Evolutionary conservation across 768 basidiomycete genomes (phyloP).

Genomic region (Trametes meyenii): DNA sequence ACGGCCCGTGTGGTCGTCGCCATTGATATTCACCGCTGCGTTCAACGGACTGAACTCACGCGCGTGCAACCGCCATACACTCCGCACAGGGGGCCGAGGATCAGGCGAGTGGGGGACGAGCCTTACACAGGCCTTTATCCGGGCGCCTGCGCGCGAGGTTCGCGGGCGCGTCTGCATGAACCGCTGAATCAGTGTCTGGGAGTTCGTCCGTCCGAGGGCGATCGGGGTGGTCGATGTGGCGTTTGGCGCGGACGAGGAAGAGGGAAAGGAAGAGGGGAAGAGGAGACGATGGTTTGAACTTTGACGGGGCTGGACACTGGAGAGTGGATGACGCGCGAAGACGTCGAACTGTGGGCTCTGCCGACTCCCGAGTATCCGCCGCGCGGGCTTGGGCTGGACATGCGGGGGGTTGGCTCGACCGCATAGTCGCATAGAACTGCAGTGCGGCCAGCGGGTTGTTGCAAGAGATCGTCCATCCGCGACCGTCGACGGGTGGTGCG

Average conservation of each 20-base stretch:
- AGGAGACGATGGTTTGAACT: neutral
- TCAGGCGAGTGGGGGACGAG: constrained; percentile 4
- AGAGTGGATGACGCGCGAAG: neutral
- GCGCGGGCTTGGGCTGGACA: neutral
- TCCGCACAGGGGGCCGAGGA: constrained; percentile 7
- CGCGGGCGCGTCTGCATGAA: neutral
- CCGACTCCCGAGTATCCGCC: constrained; percentile 1
- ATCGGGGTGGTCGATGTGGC: constrained; percentile 3
- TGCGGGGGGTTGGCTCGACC: no score
- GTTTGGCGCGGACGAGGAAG: neutral
- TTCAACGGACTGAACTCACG: neutral
- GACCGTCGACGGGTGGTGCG: no score
- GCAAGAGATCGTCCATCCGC: no score
- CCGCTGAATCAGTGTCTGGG: neutral
- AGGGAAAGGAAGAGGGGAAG: neutral
- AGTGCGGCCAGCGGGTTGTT: no score
- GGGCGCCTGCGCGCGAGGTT: neutral
- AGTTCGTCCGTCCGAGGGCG: neutral
- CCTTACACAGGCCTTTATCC: neutral
- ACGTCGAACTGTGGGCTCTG: no score
- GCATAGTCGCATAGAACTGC: no score
- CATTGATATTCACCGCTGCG: neutral
- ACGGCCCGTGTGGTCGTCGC: neutral
- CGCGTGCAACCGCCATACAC: neutral
- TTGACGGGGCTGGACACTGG: no score